Evolutionary conservation across 768 basidiomycete species (phyloP), one percentile per base, ranked within the genome.

Genomic region (Pisolithus orientalis): DNA sequence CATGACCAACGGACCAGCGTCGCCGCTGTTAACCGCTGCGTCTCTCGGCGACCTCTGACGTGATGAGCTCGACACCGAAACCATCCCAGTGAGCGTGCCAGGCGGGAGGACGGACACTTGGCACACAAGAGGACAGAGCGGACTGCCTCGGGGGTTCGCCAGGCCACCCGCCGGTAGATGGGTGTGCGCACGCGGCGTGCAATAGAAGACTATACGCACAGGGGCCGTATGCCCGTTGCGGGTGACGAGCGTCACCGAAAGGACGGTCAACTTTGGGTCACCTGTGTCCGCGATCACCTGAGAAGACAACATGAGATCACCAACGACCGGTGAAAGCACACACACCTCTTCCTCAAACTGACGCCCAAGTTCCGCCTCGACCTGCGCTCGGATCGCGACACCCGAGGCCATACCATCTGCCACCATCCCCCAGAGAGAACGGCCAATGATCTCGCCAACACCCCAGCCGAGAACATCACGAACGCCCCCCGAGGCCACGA

Each of bases 381-480:
- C 57, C 44, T 31, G 49, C 42, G 64, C 57, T 45, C 57, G 59
- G 16, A 59, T 39, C 29, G 54, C 50, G 32, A 32, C 38, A 47
- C 46, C 13, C 8, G 46, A 11, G 6, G 16, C 21, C 32, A 55
- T 55, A 46, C 47, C 54, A 45, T 64, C 65, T 24, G 60, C 59
- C 11, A 77, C 57, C 45, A 81, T 65, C 32, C 70, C 69, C 56
- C 62, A 67, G 3, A 83, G 54, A 17, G 63, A 66, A 56, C 70
- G 67, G 6, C 85, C 83, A 21, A 82, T 65, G 10, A 83, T 59
- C 49, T 85, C 84, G 9, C 70, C 71, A 4, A 70, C 65, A 38
- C 71, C 68, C 78, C 80, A 85, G 8, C 85, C 89, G 4, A 92
- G 76, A 10, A 93, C 72, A 59, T 87, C 82, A 56, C 73, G 65